These are phyloP conservation scores for Termitomyces sp. DNA, from an alignment of 768 basidiomycete species.

Conservation along the genomic window DNA sequence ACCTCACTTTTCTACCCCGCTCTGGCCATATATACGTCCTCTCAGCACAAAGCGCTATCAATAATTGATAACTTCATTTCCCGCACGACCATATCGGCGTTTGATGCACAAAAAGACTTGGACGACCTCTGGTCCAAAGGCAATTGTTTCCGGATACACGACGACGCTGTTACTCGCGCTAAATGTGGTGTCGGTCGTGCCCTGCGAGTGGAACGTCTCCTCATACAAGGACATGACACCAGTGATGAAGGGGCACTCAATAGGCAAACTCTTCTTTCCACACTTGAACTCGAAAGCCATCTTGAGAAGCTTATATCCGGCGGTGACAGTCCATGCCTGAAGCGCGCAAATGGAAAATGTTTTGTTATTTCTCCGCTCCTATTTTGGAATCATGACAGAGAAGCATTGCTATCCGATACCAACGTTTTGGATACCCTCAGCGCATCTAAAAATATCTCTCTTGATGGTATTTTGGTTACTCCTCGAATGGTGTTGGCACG, in stretches of 20 bases:
- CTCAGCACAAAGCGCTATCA: slow-evolving; percentile 57
- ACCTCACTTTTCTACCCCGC: slow-evolving; percentile 91
- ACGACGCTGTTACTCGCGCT: slow-evolving; percentile 66
- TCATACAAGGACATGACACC: slow-evolving; percentile 52
- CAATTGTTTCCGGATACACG: slow-evolving; percentile 54
- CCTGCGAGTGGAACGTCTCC: slow-evolving; percentile 70
- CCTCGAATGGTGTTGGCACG: slow-evolving; percentile 77
- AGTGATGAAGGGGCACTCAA: slow-evolving; percentile 52
- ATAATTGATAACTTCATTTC: slow-evolving; percentile 62
- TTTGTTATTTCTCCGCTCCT: slow-evolving; percentile 67
- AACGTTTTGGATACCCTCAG: slow-evolving; percentile 59
- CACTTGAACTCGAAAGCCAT: slow-evolving; percentile 59
- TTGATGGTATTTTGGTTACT: slow-evolving; percentile 61
- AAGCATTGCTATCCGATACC: slow-evolving; percentile 42
- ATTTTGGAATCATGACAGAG: slow-evolving; percentile 68
- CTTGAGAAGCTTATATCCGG: slow-evolving; percentile 37
- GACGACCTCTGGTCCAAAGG: slow-evolving; percentile 69
- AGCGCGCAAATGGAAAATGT: slow-evolving; percentile 47
- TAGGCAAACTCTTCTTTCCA: slow-evolving; percentile 54
- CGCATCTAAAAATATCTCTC: slow-evolving; percentile 42
- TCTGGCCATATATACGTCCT: slow-evolving; percentile 74
- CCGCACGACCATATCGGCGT: slow-evolving; percentile 44
- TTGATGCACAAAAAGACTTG: slow-evolving; percentile 56
- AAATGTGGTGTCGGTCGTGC: slow-evolving; percentile 66
- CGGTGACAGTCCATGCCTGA: slow-evolving; percentile 46